Conservation (phyloP, 176 grass and related monocot species). For the Ensete ventricosum region DNA sequence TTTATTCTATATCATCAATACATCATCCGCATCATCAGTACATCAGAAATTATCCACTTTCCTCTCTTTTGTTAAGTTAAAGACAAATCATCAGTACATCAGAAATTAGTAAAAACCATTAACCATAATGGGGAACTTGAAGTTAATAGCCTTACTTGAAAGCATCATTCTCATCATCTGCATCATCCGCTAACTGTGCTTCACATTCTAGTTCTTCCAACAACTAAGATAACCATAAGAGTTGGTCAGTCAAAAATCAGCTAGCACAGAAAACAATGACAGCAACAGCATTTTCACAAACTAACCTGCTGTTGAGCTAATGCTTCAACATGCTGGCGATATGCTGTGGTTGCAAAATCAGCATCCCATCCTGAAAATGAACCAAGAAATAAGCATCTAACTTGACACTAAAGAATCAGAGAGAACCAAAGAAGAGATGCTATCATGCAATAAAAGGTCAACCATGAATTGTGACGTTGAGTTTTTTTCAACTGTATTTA, state of each 20-base stretch:
- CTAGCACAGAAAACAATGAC: background rate
- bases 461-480: background rate
- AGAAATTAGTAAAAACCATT: no score
- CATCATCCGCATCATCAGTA: no score
- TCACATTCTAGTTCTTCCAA: conserved; percentile 91
- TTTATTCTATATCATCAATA: no score
- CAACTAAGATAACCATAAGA: conserved; percentile 43
- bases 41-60: no score
- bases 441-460: background rate
- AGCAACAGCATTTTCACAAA: conserved; percentile 22
- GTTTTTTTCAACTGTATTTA: no score
- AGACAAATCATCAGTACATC: no score
- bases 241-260: conserved; percentile 8
- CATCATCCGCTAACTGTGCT: conserved; percentile 49
- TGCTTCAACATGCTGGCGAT: conserved; percentile 91
- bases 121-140: background rate
- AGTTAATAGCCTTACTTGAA: conserved; percentile 42
- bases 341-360: conserved; percentile 87
- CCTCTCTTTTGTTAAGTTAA: no score
- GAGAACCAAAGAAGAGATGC: background rate
- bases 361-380: conserved; percentile 87
- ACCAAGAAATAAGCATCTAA: conserved; percentile 4
- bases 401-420: background rate
- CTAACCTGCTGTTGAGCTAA: conserved; percentile 81
- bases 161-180: conserved; percentile 55